phyloP scores from a whole-genome alignment of 345 rosid genomes.

The Anastatica hierochuntica region DNA sequence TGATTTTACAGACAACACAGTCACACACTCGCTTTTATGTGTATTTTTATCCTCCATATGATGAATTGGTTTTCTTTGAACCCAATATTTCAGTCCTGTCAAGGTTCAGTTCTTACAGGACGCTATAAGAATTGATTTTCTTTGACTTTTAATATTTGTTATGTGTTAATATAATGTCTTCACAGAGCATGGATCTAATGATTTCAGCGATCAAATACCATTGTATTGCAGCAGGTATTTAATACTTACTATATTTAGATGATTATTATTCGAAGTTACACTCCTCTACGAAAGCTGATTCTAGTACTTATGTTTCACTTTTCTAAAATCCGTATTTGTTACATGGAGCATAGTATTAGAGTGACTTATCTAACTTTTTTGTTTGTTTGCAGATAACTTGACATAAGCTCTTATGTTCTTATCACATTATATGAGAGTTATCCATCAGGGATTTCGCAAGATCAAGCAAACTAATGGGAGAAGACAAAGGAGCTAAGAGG shows the following conservation, averaged over 20 bases:
- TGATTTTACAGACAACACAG: not conserved
- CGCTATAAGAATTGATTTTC: not conserved
- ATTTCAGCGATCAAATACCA: conserved; percentile 69
- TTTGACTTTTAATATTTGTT: not conserved
- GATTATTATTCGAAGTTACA: not conserved
- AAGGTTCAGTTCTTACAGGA: not conserved
- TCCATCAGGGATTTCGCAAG: too few species aligned
- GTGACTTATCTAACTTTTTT: too few species aligned
- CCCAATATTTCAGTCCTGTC: not conserved
- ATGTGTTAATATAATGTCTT: not conserved
- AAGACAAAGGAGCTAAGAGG: too few species aligned
- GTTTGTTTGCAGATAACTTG: too few species aligned
- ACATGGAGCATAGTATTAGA: too few species aligned
- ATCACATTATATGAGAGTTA: too few species aligned
- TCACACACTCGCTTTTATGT: not conserved
- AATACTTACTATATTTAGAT: not conserved
- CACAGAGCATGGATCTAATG: conserved; percentile 64
- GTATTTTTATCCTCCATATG: not conserved
- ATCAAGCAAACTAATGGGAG: too few species aligned
- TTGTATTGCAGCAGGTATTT: conserved; percentile 83
- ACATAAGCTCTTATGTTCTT: too few species aligned
- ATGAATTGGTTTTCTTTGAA: not conserved
- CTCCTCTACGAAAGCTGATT: not conserved
- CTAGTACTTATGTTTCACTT: too few species aligned
- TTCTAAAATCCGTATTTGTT: too few species aligned